These are phyloP conservation scores for Fomitopsis schrenkii DNA, from an alignment of 1,284 basidiomycete species.

Conservation along the genomic window DNA sequence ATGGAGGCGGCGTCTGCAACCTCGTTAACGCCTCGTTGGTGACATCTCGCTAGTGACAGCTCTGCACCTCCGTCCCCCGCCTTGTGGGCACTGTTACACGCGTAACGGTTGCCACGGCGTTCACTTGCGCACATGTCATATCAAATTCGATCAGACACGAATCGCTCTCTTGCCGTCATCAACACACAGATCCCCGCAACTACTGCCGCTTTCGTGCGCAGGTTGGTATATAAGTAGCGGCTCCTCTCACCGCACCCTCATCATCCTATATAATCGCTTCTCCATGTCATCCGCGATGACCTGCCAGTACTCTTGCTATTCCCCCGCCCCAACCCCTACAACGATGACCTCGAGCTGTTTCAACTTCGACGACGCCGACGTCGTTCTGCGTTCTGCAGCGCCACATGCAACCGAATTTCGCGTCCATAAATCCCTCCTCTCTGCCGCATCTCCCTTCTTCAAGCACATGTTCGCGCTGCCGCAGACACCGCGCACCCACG, in stretches of 20 bases:
- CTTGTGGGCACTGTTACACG: neutral
- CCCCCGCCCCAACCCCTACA: neutral
- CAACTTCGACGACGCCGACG: conserved; percentile 47
- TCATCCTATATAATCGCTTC: neutral
- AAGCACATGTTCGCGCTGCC: conserved; percentile 65
- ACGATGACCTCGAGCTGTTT: conserved; percentile 29
- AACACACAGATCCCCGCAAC: neutral
- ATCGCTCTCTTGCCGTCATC: neutral
- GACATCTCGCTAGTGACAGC: neutral
- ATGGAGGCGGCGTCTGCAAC: neutral
- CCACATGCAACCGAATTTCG: conserved; percentile 40
- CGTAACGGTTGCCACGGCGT: neutral
- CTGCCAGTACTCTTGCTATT: neutral
- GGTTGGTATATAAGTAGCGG: conserved; percentile 1
- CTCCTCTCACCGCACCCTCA: neutral
- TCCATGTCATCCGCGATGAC: neutral
- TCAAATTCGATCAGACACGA: neutral
- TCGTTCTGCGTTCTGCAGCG: conserved; percentile 44
- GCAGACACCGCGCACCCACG: conserved; percentile 30
- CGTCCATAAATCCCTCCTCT: conserved; percentile 59
- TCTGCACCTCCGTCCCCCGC: neutral
- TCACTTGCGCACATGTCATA: neutral
- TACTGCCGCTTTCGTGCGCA: neutral
- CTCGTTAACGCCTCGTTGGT: neutral
- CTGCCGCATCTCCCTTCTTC: conserved; percentile 64